Percentiles rank a stretch among this genome's conserved stretches.
phyloP scores from a whole-genome alignment of 177 flowering plant genomes.

The Vitis hybrid region DNA sequence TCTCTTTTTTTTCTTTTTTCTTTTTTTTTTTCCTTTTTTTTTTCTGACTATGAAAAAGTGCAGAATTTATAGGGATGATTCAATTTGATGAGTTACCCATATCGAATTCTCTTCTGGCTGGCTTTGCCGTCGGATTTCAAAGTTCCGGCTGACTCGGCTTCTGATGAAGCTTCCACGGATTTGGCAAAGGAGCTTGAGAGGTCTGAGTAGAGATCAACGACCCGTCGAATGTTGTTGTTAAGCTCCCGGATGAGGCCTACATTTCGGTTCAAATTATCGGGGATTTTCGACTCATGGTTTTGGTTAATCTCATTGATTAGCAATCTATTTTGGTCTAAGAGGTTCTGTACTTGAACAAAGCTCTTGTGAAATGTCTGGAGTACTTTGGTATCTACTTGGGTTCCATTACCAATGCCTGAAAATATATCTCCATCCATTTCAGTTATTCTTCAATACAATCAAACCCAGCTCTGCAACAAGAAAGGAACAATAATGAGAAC shows the following conservation, averaged over 20 bases:
- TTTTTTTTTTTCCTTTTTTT: slow-evolving; percentile 2
- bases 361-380: slow-evolving; percentile 65
- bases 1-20: not conserved
- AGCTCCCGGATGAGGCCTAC: slow-evolving; percentile 75
- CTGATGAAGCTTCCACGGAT: slow-evolving; percentile 58
- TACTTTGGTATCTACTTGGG: slow-evolving; percentile 49
- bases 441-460: slow-evolving; percentile 14
- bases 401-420: slow-evolving; percentile 45
- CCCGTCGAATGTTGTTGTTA: slow-evolving; percentile 62
- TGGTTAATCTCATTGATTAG: slow-evolving; percentile 79
- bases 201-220: slow-evolving; percentile 67
- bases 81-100: slow-evolving; percentile 29
- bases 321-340: slow-evolving; percentile 71
- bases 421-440: slow-evolving; percentile 70
- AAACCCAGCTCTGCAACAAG: slow-evolving; percentile 22
- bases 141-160: slow-evolving; percentile 53
- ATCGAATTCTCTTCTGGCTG: slow-evolving; percentile 56
- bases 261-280: slow-evolving; percentile 65
- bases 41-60: slow-evolving; percentile 5
- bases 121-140: slow-evolving; percentile 47
- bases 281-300: slow-evolving; percentile 69
- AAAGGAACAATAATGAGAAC: not conserved
- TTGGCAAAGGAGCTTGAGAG: slow-evolving; percentile 55
- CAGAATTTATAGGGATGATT: slow-evolving; percentile 3
- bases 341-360: slow-evolving; percentile 67